Percentiles rank a stretch among this genome's conserved stretches.
Evolutionary conservation across 192 early-diverging fungal genomes (phyloP).

Genomic region (Backusella mclennaniae): DNA sequence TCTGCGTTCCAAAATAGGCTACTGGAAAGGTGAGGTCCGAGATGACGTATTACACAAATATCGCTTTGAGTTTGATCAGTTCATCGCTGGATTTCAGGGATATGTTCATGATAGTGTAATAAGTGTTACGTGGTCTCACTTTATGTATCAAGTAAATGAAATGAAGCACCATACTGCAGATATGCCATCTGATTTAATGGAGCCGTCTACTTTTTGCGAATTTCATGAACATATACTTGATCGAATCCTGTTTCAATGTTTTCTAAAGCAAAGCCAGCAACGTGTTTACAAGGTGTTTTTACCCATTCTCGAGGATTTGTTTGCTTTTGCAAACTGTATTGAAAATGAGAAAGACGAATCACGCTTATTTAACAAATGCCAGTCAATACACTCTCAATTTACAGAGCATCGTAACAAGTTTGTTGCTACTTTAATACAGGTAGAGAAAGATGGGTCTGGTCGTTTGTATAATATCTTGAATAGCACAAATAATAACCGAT

Average conservation of each 20-base stretch:
- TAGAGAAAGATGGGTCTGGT: slow-evolving; percentile 41
- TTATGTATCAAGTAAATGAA: slow-evolving; percentile 37
- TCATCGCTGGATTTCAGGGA: slow-evolving; percentile 43
- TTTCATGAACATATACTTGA: slow-evolving; percentile 51
- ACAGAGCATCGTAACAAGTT: slow-evolving; percentile 32
- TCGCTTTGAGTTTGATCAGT: slow-evolving; percentile 48
- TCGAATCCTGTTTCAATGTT: slow-evolving; percentile 43
- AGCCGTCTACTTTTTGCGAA: slow-evolving; percentile 37
- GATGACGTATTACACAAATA: slow-evolving; percentile 34
- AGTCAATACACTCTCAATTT: slow-evolving; percentile 32
- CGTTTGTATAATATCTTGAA: slow-evolving; percentile 15
- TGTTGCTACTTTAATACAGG: slow-evolving; percentile 34
- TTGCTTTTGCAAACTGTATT: slow-evolving; percentile 14
- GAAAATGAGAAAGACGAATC: slow-evolving; percentile 17
- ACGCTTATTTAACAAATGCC: slow-evolving; percentile 13
- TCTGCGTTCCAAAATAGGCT: slow-evolving; percentile 16
- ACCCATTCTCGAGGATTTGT: slow-evolving; percentile 33
- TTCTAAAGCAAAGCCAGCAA: slow-evolving; percentile 45
- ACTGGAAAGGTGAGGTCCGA: background rate
- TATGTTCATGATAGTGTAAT: slow-evolving; percentile 46
- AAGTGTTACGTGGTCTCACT: slow-evolving; percentile 40
- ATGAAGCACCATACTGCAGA: background rate
- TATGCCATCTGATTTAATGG: slow-evolving; percentile 24
- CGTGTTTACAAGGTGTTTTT: slow-evolving; percentile 39
- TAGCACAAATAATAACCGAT: slow-evolving; percentile 3